Conservation (phyloP, 306 rosid species). For the Glycine latifolia region DNA sequence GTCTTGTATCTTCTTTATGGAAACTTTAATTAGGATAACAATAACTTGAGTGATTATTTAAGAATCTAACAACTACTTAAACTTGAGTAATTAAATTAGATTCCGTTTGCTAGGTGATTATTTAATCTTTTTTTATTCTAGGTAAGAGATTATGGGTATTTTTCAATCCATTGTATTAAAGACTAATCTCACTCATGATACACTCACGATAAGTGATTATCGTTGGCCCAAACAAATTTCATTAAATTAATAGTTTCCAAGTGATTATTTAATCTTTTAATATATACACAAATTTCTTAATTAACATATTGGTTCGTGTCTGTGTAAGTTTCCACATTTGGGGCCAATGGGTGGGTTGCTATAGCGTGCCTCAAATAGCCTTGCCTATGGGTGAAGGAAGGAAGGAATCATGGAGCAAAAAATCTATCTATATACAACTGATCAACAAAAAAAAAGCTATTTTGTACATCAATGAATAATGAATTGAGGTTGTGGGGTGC, state of each 20-base stretch:
- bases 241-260: too few relatives aligned
- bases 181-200: too few relatives aligned
- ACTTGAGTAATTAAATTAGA: not conserved
- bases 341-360: not conserved
- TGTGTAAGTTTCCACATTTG: constrained; percentile 3
- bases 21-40: constrained; percentile 2
- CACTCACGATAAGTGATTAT: too few relatives aligned
- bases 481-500: constrained; percentile 9
- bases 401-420: constrained; percentile 15
- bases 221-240: too few relatives aligned
- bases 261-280: too few relatives aligned
- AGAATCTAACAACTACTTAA: too few relatives aligned
- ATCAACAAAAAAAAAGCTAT: not conserved
- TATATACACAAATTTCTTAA: not conserved
- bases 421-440: not conserved
- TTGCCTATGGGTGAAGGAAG: not conserved
- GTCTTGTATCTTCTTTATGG: constrained; percentile 8
- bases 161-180: too few relatives aligned
- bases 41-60: not conserved
- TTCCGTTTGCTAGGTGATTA: not conserved
- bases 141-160: too few relatives aligned
- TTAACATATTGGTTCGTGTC: not conserved
- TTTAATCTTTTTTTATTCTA: not conserved
- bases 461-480: not conserved
- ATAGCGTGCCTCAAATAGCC: not conserved